phyloP scores from a whole-genome alignment of 108 stramenopile genomes.

The Fragilaria crotonensis region DNA sequence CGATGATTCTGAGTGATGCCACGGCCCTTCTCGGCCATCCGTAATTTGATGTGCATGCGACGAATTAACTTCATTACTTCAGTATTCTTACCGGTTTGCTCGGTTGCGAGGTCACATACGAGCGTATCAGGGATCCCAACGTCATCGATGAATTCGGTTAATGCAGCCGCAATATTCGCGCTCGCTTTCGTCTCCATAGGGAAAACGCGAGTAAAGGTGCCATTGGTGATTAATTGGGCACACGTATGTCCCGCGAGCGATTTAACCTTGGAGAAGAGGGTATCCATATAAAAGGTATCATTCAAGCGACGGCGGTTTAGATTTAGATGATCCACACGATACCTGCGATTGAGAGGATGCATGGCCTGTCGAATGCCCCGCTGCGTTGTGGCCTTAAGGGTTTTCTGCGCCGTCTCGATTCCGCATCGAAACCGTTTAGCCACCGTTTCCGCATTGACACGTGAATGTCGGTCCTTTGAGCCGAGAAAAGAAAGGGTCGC shows the following conservation, averaged over 20 bases:
- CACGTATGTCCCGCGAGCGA: background rate
- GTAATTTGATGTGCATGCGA: slow-evolving; percentile 5
- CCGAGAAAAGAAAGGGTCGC: no score
- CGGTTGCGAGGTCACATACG: slow-evolving; percentile 5
- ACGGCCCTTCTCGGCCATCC: background rate
- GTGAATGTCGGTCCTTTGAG: no score
- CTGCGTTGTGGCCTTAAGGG: slow-evolving; percentile 21
- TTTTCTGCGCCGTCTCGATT: slow-evolving; percentile 13
- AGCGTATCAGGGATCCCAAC: slow-evolving; percentile 16
- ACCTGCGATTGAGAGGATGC: slow-evolving; percentile 8
- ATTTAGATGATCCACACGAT: slow-evolving; percentile 18
- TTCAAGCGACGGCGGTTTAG: slow-evolving; percentile 1
- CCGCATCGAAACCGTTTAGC: slow-evolving; percentile 3
- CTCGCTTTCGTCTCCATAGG: slow-evolving; percentile 1
- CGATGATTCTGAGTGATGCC: background rate
- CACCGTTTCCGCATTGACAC: no score
- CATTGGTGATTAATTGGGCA: background rate
- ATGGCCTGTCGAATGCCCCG: slow-evolving; percentile 19
- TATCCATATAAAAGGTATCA: slow-evolving; percentile 4
- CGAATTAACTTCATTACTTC: slow-evolving; percentile 3
- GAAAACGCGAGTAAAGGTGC: slow-evolving; percentile 1
- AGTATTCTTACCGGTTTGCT: slow-evolving; percentile 12
- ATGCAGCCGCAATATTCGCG: background rate
- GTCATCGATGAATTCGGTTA: slow-evolving; percentile 4
- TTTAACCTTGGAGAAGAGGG: background rate